Base-by-base conservation (phyloP, 2,329 filamentous ascomycete species). In the Domatiomyces globalis region DNA sequence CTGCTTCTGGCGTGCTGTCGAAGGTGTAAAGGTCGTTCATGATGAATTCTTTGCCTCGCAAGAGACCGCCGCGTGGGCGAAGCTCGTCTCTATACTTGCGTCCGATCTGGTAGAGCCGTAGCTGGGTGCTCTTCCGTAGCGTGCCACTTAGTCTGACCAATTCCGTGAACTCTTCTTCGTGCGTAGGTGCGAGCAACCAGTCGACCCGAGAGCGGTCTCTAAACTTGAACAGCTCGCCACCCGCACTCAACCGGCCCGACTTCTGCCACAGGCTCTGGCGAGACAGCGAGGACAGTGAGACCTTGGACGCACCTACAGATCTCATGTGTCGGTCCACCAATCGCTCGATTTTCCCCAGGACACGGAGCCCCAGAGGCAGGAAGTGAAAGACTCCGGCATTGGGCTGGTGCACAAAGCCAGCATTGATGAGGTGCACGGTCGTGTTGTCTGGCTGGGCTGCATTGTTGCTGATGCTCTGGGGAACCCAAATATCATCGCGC, bases 21-120 rank as follows among this genome's bases (percentile, higher is more conserved):
- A 98, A 98, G 0, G 89, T 95, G 66, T 98, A 98, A 1, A 98
- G 76, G 66, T 98, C 92, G 67, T 98, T 98, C 92, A 98, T 98
- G 60, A 87, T 70, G 62, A 98, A 98, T 63, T 98, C 92, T 55
- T 88, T 81, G 0, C 87, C 85, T 8, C 92, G 81, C 7, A 98
- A 73, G 1, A 98, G 73, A 10, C 92, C 92, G 60, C 94, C 86
- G 29, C 92, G 79, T 18, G 92, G 92, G 22, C 92, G 78, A 51
- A 84, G 78, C 68, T 98, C 92, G 69, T 98, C 92, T 47, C 92
- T 81, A 63, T 96, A 98, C 67, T 98, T 98, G 46, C 90, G 65
- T 85, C 84, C 83, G 47, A 92, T 92, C 65, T 98, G 92, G 63
- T 96, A 98, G 0, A 98, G 71, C 44, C 88, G 79, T 20, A 96